Conservation (phyloP, 352 stramenopile species). For the Phytopythium sindhum region DNA sequence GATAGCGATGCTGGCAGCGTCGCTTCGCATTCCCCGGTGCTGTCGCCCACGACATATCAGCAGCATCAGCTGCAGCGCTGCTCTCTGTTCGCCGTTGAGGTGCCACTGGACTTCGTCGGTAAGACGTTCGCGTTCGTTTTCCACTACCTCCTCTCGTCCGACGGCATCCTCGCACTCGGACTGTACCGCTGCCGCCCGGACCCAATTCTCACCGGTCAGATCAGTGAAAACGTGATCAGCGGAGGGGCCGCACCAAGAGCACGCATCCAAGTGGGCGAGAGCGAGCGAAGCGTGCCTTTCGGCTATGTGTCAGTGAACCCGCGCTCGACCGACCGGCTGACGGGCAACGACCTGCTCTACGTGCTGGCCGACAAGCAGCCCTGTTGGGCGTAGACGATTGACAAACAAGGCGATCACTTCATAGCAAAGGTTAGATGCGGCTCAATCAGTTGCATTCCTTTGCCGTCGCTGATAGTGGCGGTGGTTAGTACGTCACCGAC, state of each 20-base stretch:
- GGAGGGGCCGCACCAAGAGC: constrained; percentile 14
- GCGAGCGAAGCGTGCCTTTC: constrained; percentile 68
- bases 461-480: neutral
- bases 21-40: constrained; percentile 26
- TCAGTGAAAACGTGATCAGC: constrained; percentile 11
- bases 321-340: constrained; percentile 66
- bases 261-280: constrained; percentile 56
- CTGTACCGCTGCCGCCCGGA: constrained; percentile 76
- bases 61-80: constrained; percentile 46
- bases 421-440: neutral
- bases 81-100: constrained; percentile 77
- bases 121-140: constrained; percentile 82
- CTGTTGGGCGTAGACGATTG: constrained; percentile 33
- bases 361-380: constrained; percentile 81
- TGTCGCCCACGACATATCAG: constrained; percentile 8
- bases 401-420: no score
- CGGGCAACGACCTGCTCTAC: constrained; percentile 81
- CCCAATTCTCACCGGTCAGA: neutral
- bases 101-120: constrained; percentile 79
- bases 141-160: constrained; percentile 75
- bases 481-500: neutral
- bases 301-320: constrained; percentile 86
- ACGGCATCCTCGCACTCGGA: constrained; percentile 73
- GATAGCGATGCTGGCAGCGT: constrained; percentile 14
- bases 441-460: neutral